A percentile compares a stretch with the other conserved stretches of the same genome.
These are phyloP conservation scores for Ganoderma sinense DNA, from an alignment of 1,284 basidiomycete species.

Conservation along the genomic window DNA sequence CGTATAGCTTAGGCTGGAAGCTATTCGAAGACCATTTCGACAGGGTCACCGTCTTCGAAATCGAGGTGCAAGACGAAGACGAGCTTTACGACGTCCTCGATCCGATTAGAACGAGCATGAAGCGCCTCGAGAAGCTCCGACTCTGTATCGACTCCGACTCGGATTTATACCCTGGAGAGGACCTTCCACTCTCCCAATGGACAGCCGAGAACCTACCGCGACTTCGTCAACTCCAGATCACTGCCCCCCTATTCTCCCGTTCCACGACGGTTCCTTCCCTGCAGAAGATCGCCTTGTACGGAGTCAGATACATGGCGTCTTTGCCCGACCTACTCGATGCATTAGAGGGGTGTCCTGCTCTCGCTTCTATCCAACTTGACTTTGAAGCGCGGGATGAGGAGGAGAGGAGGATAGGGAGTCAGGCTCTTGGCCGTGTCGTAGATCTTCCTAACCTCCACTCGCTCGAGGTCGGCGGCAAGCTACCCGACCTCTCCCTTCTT, in stretches of 20 bases:
- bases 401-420: background rate
- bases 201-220: background rate
- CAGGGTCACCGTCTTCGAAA: background rate
- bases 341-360: background rate
- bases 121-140: background rate
- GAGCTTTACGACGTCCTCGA: background rate
- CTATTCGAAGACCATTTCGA: background rate
- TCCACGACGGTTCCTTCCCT: background rate
- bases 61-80: background rate
- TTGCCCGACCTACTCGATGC: background rate
- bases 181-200: background rate
- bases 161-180: background rate
- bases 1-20: background rate
- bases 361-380: background rate
- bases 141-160: background rate
- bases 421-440: background rate
- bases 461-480: background rate
- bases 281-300: background rate
- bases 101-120: background rate
- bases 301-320: background rate
- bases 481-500: background rate
- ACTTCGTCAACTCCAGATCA: background rate
- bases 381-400: background rate
- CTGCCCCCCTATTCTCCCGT: background rate
- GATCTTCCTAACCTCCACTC: background rate